Evolutionary conservation across 2,329 filamentous ascomycete genomes (phyloP).

Genomic region (Magnaporthales sp.): DNA sequence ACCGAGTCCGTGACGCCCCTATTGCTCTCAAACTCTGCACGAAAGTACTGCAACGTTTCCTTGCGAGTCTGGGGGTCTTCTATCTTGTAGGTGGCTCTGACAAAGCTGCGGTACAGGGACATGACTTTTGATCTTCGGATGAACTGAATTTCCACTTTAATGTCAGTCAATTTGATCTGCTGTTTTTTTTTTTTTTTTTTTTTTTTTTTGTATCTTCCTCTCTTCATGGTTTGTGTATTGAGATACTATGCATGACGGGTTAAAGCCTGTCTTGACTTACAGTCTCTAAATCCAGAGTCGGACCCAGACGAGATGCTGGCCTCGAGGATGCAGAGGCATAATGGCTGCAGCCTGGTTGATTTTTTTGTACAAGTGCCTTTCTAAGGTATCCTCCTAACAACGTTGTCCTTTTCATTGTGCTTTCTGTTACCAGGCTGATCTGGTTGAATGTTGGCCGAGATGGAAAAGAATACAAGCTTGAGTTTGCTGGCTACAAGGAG

Average conservation of each 20-base stretch:
- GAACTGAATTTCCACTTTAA: conserved; percentile 33
- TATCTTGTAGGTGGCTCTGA: conserved; percentile 46
- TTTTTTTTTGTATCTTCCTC: background rate
- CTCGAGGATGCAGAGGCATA: conserved; percentile 2
- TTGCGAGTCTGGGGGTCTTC: conserved; percentile 37
- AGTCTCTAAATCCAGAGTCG: conserved; percentile 48
- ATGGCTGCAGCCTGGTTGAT: background rate
- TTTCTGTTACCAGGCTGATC: background rate
- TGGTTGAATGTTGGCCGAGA: background rate
- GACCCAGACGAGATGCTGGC: conserved; percentile 24
- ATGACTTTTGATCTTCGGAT: conserved; percentile 47
- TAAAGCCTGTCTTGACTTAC: too few relatives aligned
- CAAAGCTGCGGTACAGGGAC: conserved; percentile 48
- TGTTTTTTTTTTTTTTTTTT: background rate
- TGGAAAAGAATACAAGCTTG: background rate
- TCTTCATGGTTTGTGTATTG: background rate
- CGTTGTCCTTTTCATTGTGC: background rate
- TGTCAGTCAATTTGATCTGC: background rate
- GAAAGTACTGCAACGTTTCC: conserved; percentile 49
- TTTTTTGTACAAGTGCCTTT: background rate
- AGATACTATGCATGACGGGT: too few relatives aligned
- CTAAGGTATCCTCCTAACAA: background rate
- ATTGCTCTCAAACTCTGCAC: conserved; percentile 54
- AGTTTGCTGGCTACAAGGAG: background rate
- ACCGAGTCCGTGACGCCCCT: conserved; percentile 47